Evolutionary conservation across 1,284 basidiomycete species (phyloP), one percentile per base, ranked within the genome.

Genomic region (Puccinia hordei): DNA sequence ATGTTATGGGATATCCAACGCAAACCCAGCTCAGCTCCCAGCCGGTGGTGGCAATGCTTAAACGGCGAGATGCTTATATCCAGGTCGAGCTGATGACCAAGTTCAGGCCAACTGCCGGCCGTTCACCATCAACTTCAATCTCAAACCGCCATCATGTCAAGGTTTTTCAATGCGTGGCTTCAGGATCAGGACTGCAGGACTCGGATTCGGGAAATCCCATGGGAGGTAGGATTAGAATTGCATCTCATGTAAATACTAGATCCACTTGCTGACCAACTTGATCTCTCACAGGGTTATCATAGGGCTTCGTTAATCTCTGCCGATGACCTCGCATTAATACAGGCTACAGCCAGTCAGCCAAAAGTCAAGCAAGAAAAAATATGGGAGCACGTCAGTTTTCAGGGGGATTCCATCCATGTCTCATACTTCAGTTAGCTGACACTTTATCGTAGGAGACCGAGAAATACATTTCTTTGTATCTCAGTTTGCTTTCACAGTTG

Each of bases 401-500:
- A 15, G 53, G 53, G 53, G n/a, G n/a, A 53, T 53, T n/a, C 66
- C 22, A 49, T 38, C 46, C 27, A 5, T 71, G 30, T n/a, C 2
- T 2, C 46, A 71, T 57, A 27, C 9, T n/a, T n/a, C 53, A 13
- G 8, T n/a, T 59, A n/a, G 38, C 63, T 10, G 69, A 59, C 33
- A 30, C 61, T 22, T n/a, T 13, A 71, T 15, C 24, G 8, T 30
- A 78, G 76, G 66, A 95, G 85, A 92, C 92, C 65, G 89, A 89
- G 82, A 88, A 90, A 82, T 98, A 97, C 85, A 93, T 93, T 15
- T 88, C 90, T n/a, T 89, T 99, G 46, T 98, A 95, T 86, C 90
- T 98, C 63, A 90, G 91, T 81, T 89, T 99, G 30, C 90, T 99
- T 84, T 93, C 94, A 88, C 98, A 97, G 87, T 89, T 98, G 35